phyloP scores from a whole-genome alignment of 805 yeast species.

The Schwanniomyces vanrijiae region DNA sequence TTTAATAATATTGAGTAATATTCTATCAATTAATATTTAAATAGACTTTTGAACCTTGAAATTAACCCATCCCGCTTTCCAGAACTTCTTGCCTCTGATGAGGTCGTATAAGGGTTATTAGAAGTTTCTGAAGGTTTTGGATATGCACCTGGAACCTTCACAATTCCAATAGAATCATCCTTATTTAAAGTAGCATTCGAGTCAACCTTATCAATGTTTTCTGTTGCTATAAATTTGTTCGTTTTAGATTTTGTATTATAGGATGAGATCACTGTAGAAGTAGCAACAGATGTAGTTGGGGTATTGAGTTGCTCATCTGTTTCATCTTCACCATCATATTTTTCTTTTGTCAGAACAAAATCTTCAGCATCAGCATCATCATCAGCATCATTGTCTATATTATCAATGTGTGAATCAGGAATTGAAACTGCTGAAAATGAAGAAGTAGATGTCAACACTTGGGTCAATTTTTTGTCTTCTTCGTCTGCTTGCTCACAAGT shows the following conservation, averaged over 20 bases:
- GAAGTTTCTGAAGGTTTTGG: constrained; percentile 11
- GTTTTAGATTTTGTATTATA: background rate
- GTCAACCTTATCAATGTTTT: background rate
- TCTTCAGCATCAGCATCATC: background rate
- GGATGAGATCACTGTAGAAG: constrained; percentile 2
- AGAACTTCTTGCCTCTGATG: constrained; percentile 7
- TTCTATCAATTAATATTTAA: constrained; percentile 18
- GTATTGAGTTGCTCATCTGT: constrained; percentile 19
- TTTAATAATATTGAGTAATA: background rate
- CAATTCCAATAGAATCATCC: constrained; percentile 10
- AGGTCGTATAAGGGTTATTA: background rate
- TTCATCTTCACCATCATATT: constrained; percentile 9
- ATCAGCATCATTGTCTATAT: background rate
- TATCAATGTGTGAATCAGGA: constrained; percentile 15
- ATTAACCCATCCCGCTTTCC: constrained; percentile 26
- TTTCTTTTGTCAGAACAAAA: background rate
- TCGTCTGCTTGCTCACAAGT: background rate
- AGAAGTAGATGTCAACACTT: constrained; percentile 29
- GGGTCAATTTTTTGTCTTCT: constrained; percentile 12
- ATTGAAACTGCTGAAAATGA: constrained; percentile 40
- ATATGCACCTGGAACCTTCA: constrained; percentile 19
- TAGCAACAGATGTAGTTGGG: constrained; percentile 20
- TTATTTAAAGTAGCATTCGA: background rate
- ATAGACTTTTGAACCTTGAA: constrained; percentile 32
- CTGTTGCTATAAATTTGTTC: background rate